Evolutionary conservation across 2,329 filamentous ascomycete genomes (phyloP).

Genomic region (Fusarium buharicum): DNA sequence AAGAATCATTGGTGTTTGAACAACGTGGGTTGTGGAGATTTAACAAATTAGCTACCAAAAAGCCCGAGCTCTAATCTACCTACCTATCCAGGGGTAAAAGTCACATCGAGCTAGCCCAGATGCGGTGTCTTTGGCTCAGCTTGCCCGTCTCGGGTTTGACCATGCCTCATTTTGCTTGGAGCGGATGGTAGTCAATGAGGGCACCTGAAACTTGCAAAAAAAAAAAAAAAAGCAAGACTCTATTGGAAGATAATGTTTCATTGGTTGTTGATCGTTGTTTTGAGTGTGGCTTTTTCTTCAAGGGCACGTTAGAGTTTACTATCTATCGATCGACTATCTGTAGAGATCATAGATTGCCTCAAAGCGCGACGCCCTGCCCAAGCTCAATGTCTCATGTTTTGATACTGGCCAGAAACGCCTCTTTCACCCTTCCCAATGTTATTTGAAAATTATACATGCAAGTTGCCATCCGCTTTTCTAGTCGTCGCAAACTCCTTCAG

Average conservation of each 20-base stretch:
- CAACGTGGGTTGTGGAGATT: constrained; percentile 36
- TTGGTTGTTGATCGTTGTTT: constrained; percentile 16
- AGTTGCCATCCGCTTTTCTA: constrained; percentile 26
- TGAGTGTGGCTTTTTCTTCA: constrained; percentile 24
- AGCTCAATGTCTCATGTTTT: constrained; percentile 36
- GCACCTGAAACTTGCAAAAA: constrained; percentile 26
- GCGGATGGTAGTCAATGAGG: constrained; percentile 22
- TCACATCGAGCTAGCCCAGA: constrained; percentile 15
- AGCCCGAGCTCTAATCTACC: constrained; percentile 27
- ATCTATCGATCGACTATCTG: constrained; percentile 35
- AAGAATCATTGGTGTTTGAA: constrained; percentile 18
- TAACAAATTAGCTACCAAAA: constrained; percentile 21
- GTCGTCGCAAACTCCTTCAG: constrained; percentile 7
- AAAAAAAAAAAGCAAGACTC: background rate
- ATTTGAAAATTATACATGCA: constrained; percentile 25
- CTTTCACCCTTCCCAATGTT: constrained; percentile 32
- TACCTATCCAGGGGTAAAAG: constrained; percentile 29
- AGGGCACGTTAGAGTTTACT: constrained; percentile 15
- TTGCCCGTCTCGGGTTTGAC: constrained; percentile 24
- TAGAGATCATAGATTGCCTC: constrained; percentile 18
- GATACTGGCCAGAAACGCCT: constrained; percentile 30
- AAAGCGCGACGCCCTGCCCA: constrained; percentile 14
- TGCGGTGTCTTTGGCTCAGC: constrained; percentile 15
- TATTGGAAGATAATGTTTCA: constrained; percentile 18
- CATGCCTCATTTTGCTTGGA: constrained; percentile 19